phyloP scores from a whole-genome alignment of 2,329 filamentous ascomycete genomes.

The Hypoxylon sp. region DNA sequence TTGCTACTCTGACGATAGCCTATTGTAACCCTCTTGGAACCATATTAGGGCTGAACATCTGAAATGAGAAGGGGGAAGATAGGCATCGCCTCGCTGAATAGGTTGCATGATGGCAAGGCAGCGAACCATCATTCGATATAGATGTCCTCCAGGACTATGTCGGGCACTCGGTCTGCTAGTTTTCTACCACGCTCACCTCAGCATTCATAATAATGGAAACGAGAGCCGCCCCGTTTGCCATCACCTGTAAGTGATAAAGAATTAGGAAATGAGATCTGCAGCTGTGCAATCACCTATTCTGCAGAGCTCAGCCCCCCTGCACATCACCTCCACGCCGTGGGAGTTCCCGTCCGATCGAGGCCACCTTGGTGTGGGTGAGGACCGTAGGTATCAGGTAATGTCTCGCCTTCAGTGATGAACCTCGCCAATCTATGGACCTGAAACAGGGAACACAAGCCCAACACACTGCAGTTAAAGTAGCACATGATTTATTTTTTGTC shows the following conservation, averaged over 20 bases:
- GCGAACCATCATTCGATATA: conserved; percentile 12
- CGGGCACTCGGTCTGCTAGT: conserved; percentile 4
- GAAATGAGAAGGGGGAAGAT: conserved; percentile 3
- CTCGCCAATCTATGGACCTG: conserved; percentile 29
- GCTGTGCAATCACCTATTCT: conserved; percentile 20
- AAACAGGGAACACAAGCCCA: conserved; percentile 23
- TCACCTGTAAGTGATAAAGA: conserved; percentile 27
- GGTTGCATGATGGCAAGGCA: conserved; percentile 18
- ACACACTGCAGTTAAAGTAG: conserved; percentile 13
- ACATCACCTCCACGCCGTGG: conserved; percentile 29
- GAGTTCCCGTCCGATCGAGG: conserved; percentile 41
- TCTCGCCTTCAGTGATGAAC: conserved; percentile 30
- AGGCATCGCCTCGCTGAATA: conserved; percentile 32
- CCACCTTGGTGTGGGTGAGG: conserved; percentile 19
- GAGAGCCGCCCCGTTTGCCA: conserved; percentile 26
- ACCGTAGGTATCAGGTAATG: conserved; percentile 27
- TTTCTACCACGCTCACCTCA: conserved; percentile 30
- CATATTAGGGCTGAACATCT: conserved; percentile 28
- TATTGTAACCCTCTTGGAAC: conserved; percentile 31
- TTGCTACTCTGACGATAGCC: conserved; percentile 33
- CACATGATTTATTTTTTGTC: conserved; percentile 22
- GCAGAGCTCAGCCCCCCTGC: conserved; percentile 25
- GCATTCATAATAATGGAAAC: conserved; percentile 24
- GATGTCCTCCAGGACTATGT: conserved; percentile 5
- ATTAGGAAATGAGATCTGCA: conserved; percentile 32